Conservation (phyloP, 345 rosid species). For the Sisymbrium irio region DNA sequence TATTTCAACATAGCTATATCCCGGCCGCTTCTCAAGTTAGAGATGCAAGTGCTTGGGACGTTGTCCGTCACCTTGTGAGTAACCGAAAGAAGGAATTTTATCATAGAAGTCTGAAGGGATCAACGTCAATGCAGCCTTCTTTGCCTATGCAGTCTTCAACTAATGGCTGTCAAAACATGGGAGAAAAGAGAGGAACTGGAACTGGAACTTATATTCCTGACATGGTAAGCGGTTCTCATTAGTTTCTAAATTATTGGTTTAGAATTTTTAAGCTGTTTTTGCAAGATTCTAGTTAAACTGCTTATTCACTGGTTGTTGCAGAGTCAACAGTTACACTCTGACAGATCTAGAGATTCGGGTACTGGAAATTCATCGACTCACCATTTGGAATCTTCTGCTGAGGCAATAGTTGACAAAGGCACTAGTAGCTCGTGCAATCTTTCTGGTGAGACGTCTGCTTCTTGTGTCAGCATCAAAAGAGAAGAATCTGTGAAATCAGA, state of each 20-base stretch:
- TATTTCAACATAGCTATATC: conserved; percentile 12
- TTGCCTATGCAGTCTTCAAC: conserved; percentile 25
- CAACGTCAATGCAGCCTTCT: conserved; percentile 38
- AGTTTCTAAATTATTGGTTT: background rate
- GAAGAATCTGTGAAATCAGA: conserved; percentile 18
- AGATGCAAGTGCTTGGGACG: conserved; percentile 36
- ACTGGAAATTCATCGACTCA: conserved; percentile 12
- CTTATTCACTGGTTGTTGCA: conserved; percentile 38
- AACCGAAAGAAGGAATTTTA: conserved; percentile 26
- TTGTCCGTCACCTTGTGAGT: conserved; percentile 29
- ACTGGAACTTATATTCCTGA: conserved; percentile 70
- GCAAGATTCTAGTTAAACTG: conserved; percentile 7
- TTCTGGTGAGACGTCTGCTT: conserved; percentile 48
- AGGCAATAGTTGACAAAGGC: conserved; percentile 11
- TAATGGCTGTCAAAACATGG: conserved; percentile 26
- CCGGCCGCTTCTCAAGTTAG: conserved; percentile 33
- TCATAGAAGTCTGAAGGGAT: conserved; percentile 36
- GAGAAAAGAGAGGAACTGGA: conserved; percentile 68
- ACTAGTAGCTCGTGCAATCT: conserved; percentile 27
- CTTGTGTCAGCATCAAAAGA: conserved; percentile 39
- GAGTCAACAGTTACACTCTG: conserved; percentile 35
- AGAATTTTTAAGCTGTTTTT: background rate
- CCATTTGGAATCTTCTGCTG: conserved; percentile 19
- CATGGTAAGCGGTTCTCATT: conserved; percentile 39
- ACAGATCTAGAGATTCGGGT: conserved; percentile 10